Base-by-base conservation (phyloP, 805 yeast species). In the Torulaspora quercuum region DNA sequence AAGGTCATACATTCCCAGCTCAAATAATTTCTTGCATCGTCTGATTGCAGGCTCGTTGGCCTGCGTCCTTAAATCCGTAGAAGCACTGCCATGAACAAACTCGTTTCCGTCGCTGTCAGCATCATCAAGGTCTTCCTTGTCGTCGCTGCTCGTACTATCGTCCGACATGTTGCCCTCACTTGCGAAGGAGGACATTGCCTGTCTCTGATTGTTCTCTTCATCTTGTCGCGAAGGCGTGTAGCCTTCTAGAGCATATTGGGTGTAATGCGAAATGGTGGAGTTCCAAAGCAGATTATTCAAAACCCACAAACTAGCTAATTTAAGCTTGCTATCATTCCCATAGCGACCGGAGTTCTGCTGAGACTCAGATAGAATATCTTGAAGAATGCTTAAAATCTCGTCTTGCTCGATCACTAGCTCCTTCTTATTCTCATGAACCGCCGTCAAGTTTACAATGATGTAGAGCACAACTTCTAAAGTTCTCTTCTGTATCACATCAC, bases 361-460 rank as follows among this genome's bases (percentile, higher is more conserved):
- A 2, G 52, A 34, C 35, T 53, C 58, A 6, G 48, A 29, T 12
- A 59, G 31, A 5, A 59, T 57, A 6, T 49, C 54, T 16, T 48
- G 44, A 5, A 60, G 46, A 6, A 57, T 42, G 10, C 35, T 20
- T 15, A 60, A 31, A 5, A 60, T 51, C 11, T 59, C 63, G 30
- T 50, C 52, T 32, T 59, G 61, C 15, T 51, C 51, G 5, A 60
- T 51, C 1, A 60, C 57, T 19, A 59, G 38, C 27, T 55, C 51
- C 27, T 59, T 58, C 33, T 59, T 59, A 29, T 50, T 48, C 38
- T 60, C 65, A 39, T 60, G 55, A 8, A 58, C 55, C 8, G 63
- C 62, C 3, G 61, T 55, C 17, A 60, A 37, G 31, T 60, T 59
- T 3, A 55, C 62, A 14, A 60, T 49, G 25, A 60, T 57, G 39